Base-by-base conservation (phyloP, 2,329 filamentous ascomycete genomes). In the Phialophora macrospora region DNA sequence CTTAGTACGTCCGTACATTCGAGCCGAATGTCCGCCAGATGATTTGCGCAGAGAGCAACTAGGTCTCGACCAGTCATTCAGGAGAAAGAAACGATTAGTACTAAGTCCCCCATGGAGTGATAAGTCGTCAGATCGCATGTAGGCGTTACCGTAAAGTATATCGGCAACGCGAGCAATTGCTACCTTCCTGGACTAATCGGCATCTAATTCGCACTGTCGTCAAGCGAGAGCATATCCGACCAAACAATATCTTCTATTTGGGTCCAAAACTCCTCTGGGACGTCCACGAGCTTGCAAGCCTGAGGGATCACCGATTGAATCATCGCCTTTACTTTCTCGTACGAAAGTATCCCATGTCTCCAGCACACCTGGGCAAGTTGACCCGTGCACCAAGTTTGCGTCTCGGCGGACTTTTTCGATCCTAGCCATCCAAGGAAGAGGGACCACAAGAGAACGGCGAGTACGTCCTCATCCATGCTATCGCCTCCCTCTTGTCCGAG, bases 401-500 rank as follows among this genome's bases (percentile, higher is more conserved):
- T 28, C n/a, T 59, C 22, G 6, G 26, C 22, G 4, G 62, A n/a
- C 20, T 34, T 55, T 20, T 49, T 41, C n/a, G 62, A 64, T 2
- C 58, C 60, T 12, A 52, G 60, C 57, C 64, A 63, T 14, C 66
- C 66, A 6, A 68, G n/a, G 41, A 60, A 57, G n/a, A 68, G 38
- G 8, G 65, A 49, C 66, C 66, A 68, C 26, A 66, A 49, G 32
- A 68, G 22, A 20, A 66, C 11, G 6, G 66, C 51, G 6, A 60
- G 22, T 24, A 44, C 60, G 46, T 20, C 38, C n/a, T 54, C 48
- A 14, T 38, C 34, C 58, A 54, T 2, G n/a, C 26, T 8, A 1
- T 52, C 14, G n/a, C 28, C 8, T 12, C 17, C 52, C 7, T 30
- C 26, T 20, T n/a, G 28, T 34, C 34, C 28, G 8, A 32, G 52